Percentiles rank a stretch among this genome's conserved stretches.
phyloP scores from a whole-genome alignment of 202 grass and related monocot genomes.

The Digitaria exilis region DNA sequence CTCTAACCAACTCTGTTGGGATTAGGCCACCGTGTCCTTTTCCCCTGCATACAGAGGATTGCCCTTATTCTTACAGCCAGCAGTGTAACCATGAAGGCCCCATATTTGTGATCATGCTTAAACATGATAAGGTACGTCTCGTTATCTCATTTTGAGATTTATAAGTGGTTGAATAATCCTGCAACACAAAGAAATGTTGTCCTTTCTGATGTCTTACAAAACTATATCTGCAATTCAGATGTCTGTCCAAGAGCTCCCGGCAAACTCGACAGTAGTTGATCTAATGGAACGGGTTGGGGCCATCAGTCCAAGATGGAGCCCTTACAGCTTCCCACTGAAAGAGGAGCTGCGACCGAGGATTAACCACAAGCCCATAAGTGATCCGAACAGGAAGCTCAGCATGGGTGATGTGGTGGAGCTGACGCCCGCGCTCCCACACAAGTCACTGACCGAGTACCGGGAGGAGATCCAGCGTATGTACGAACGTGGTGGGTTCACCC shows the following conservation, averaged over 20 bases:
- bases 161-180: not conserved
- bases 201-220: not conserved
- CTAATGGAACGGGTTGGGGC: conserved; percentile 67
- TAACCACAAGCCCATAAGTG: conserved; percentile 56
- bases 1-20: conserved; percentile 34
- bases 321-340: conserved; percentile 63
- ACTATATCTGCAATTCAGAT: conserved; percentile 53
- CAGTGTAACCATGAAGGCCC: conserved; percentile 68
- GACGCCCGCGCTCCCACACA: conserved; percentile 54
- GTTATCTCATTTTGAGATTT: not conserved
- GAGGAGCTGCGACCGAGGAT: conserved; percentile 69
- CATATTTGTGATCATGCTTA: conserved; percentile 73
- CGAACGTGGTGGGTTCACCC: conserved; percentile 40
- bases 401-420: conserved; percentile 84
- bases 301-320: conserved; percentile 52
- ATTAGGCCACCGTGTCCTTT: conserved; percentile 62
- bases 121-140: conserved; percentile 79
- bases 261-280: conserved; percentile 62
- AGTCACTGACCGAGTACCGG: conserved; percentile 64
- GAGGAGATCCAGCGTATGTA: conserved; percentile 94
- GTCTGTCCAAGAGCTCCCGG: conserved; percentile 70
- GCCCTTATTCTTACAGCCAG: conserved; percentile 65
- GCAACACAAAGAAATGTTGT: not conserved
- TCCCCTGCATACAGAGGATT: conserved; percentile 72
- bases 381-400: conserved; percentile 50